These are phyloP conservation scores for Effrenium voratum DNA, from an alignment of 73 alveolate genomes.

Conservation along the genomic window DNA sequence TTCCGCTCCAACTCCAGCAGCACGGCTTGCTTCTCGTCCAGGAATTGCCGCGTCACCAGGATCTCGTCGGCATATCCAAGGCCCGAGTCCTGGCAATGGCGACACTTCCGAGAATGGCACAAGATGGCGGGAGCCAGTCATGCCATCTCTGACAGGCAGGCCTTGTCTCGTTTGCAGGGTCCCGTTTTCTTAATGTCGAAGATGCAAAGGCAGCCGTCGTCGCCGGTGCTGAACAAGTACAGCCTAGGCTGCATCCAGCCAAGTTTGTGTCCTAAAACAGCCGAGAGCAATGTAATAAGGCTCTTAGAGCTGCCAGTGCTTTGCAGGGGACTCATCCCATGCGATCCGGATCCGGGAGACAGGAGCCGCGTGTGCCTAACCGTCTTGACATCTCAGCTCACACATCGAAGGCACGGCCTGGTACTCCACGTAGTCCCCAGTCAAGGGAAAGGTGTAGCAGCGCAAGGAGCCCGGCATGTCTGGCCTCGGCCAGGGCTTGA, in stretches of 20 bases:
- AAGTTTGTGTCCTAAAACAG: no score
- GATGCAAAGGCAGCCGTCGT: constrained; percentile 96
- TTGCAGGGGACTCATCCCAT: constrained; percentile 96
- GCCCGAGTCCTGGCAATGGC: constrained; percentile 33
- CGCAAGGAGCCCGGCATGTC: constrained; percentile 93
- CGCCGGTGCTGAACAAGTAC: constrained; percentile 92
- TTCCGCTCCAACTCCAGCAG: no score
- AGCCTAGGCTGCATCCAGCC: no score
- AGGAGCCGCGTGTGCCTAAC: constrained; percentile 98
- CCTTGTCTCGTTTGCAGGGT: constrained; percentile 95
- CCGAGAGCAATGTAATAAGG: no score
- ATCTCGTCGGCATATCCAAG: constrained; percentile 96
- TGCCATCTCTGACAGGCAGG: constrained; percentile 28
- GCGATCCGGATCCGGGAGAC: constrained; percentile 97
- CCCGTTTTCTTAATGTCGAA: constrained; percentile 95
- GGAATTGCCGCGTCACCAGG: constrained; percentile 95
- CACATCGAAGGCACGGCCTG: constrained; percentile 9
- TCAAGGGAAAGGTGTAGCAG: constrained; percentile 91
- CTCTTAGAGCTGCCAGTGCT: neutral
- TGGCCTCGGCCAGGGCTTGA: constrained; percentile 27
- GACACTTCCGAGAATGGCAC: neutral
- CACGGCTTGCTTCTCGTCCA: constrained; percentile 95
- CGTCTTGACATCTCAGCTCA: neutral
- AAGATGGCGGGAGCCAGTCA: neutral
- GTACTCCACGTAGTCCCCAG: constrained; percentile 92